A percentile compares a stretch with the other conserved stretches of the same genome.
phyloP scores from a whole-genome alignment of 2,329 filamentous ascomycete genomes.

The Akanthomyces dipterigenus region DNA sequence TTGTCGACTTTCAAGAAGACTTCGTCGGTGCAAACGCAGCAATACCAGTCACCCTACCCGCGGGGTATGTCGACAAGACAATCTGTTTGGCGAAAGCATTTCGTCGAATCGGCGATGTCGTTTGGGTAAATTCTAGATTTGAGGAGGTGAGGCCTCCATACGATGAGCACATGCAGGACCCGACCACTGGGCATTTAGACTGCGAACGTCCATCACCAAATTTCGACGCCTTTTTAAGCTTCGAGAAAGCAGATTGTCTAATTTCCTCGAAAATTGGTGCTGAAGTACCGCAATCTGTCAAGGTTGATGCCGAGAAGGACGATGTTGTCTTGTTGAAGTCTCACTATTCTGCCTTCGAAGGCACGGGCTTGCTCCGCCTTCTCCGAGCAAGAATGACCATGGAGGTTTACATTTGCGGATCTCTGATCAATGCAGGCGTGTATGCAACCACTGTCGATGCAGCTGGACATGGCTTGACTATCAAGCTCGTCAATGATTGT shows the following conservation, averaged over 20 bases:
- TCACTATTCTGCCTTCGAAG: slow-evolving; percentile 82
- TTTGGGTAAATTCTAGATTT: slow-evolving; percentile 80
- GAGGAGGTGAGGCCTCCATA: slow-evolving; percentile 30
- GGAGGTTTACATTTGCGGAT: slow-evolving; percentile 82
- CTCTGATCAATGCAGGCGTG: slow-evolving; percentile 79
- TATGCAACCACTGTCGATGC: slow-evolving; percentile 90
- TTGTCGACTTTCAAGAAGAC: slow-evolving; percentile 87
- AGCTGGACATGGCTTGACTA: slow-evolving; percentile 77
- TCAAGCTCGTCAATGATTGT: slow-evolving; percentile 83
- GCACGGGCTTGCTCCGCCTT: slow-evolving; percentile 64
- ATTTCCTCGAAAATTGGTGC: slow-evolving; percentile 26
- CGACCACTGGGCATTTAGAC: neutral
- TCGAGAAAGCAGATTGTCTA: slow-evolving; percentile 1
- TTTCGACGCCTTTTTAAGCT: slow-evolving; percentile 41
- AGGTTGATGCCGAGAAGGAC: slow-evolving; percentile 28
- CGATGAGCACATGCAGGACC: neutral
- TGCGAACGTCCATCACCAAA: slow-evolving; percentile 14
- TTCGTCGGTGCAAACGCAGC: slow-evolving; percentile 66
- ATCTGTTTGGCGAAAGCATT: slow-evolving; percentile 64
- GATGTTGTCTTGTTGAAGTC: slow-evolving; percentile 59
- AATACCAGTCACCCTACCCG: slow-evolving; percentile 56
- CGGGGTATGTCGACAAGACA: slow-evolving; percentile 61
- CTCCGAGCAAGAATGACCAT: slow-evolving; percentile 82
- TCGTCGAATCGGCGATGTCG: slow-evolving; percentile 61
- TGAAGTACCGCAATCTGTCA: slow-evolving; percentile 37